Conservation (phyloP, 2,329 filamentous ascomycete genomes). For the Bipolaris bicolor region DNA sequence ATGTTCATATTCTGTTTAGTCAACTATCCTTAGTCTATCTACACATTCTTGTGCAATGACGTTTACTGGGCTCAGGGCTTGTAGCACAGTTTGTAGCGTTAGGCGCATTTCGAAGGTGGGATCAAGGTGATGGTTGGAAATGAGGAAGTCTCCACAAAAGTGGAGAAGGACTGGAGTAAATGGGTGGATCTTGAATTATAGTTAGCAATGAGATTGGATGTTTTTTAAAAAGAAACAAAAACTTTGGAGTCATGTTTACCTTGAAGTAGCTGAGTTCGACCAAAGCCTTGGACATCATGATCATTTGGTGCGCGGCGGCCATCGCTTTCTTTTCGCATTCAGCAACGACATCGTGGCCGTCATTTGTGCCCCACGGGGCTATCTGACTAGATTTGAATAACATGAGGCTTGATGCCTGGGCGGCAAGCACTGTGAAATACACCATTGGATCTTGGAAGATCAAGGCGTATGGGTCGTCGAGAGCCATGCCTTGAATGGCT, state of each 20-base stretch:
- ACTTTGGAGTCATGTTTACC: neutral
- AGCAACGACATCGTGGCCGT: neutral
- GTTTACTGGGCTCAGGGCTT: neutral
- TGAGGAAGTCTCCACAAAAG: neutral
- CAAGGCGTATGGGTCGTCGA: neutral
- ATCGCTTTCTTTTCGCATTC: neutral
- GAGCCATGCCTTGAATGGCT: neutral
- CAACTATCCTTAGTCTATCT: neutral
- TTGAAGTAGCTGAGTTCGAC: constrained; percentile 1
- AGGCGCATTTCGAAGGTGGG: neutral
- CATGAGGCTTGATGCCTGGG: neutral
- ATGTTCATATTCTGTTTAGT: neutral
- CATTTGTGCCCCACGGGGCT: neutral
- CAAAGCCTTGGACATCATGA: neutral
- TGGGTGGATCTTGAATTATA: neutral
- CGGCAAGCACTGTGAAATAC: neutral
- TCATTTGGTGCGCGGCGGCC: neutral
- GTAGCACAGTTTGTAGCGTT: neutral
- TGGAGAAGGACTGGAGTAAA: constrained; percentile 1
- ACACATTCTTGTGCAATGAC: neutral
- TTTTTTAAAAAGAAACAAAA: too few species aligned
- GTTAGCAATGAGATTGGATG: neutral
- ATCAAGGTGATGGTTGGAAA: neutral
- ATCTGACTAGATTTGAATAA: neutral
- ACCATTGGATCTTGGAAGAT: constrained; percentile 1